Evolutionary conservation across 768 basidiomycete genomes (phyloP), one percentile per base, ranked within the genome.

Genomic region (Hygrophorus pudorinus): DNA sequence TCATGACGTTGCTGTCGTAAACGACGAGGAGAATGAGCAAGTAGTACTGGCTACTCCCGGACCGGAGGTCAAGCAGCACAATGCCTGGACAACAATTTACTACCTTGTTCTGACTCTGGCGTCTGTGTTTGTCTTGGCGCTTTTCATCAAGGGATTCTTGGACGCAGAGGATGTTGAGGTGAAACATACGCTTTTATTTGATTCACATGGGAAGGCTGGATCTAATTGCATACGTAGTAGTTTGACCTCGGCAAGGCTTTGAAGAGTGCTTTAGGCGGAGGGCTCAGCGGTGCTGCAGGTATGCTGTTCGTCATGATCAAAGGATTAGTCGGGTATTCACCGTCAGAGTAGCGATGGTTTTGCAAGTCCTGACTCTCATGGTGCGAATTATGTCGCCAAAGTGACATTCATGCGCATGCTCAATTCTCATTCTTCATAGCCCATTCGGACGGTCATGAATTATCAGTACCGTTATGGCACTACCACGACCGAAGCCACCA

Each of bases 381-480:
- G 73, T 70, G 50, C 12, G 50, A 17, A 21, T 37, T 37, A 24
- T 40, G 45, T 38, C 33, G n/a, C 17, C 29, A 18, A 39, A 28
- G 32, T 24, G 38, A 9, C 11, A 20, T 38, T 35, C 5, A 18
- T 38, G 17, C 32, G 38, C 29, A 11, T n/a, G 18, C 41, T 48
- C 28, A 12, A 47, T 30, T 20, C n/a, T n/a, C n/a, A n/a, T n/a
- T n/a, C n/a, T n/a, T n/a, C 52, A 45, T 14, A 84, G 84, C 91
- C 90, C 4, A 62, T 94, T n/a, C 77, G 90, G n/a, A 96, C 93
- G 2, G 73, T 92, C 44, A 97, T 98, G 94, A 98, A 97, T 68
- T 96, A 87, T 58, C 90, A 92, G 65, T 91, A 92, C 59, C 78
- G 83, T 42, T 92, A 79, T 57, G 92, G 92, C n/a, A 83, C 82